Evolutionary conservation across 805 yeast species (phyloP).

Genomic region (Wickerhamomyces mucosus): DNA sequence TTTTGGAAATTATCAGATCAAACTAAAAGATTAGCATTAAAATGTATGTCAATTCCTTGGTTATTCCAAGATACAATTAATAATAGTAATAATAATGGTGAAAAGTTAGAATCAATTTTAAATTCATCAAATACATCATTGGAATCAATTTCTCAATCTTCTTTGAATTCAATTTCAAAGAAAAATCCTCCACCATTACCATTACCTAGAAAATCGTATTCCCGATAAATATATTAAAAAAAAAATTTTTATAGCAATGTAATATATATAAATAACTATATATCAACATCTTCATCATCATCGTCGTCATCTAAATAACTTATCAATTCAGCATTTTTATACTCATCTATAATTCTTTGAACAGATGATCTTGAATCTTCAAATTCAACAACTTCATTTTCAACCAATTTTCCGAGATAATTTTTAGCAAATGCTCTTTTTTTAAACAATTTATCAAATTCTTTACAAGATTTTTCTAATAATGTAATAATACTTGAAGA

Average conservation of each 20-base stretch:
- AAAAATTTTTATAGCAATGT: background rate
- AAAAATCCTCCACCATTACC: constrained; percentile 28
- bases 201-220: constrained; percentile 25
- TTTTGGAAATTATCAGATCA: constrained; percentile 27
- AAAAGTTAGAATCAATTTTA: background rate
- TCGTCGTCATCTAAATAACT: constrained; percentile 31
- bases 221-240: background rate
- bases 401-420: constrained; percentile 39
- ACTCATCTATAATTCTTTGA: constrained; percentile 67
- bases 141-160: constrained; percentile 29
- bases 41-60: constrained; percentile 24
- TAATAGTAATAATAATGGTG: background rate
- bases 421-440: constrained; percentile 79
- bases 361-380: constrained; percentile 70
- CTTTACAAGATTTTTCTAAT: constrained; percentile 56
- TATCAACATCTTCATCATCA: constrained; percentile 17
- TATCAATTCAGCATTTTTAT: constrained; percentile 59
- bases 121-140: constrained; percentile 5
- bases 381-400: constrained; percentile 51
- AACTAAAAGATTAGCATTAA: constrained; percentile 32
- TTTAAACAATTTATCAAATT: constrained; percentile 71
- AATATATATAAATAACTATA: background rate
- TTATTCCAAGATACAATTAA: constrained; percentile 6
- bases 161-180: constrained; percentile 25
- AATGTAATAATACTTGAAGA: constrained; percentile 65